Conservation (phyloP, 129 eudicot genomes). For the Ambrosia artemisiifolia region DNA sequence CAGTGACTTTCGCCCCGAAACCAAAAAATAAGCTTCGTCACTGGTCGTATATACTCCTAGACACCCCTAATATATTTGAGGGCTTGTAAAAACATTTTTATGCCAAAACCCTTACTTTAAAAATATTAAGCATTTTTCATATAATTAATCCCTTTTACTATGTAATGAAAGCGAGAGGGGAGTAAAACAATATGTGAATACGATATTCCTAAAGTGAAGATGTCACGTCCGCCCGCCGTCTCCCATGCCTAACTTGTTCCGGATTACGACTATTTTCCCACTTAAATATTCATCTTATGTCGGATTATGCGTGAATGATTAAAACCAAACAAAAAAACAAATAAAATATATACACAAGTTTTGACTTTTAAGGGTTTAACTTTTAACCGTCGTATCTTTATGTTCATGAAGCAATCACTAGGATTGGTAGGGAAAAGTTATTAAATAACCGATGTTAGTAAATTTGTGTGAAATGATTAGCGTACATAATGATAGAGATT, state of each 20-base stretch:
- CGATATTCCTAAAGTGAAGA: slow-evolving; percentile 15
- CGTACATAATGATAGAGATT: too few species aligned
- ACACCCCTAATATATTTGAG: too few species aligned
- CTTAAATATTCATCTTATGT: slow-evolving; percentile 25
- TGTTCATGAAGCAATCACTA: slow-evolving; percentile 1
- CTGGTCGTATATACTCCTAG: too few species aligned
- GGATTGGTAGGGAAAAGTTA: too few species aligned
- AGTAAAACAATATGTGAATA: not conserved
- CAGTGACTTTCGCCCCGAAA: too few species aligned
- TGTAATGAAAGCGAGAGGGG: slow-evolving; percentile 8
- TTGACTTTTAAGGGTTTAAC: slow-evolving; percentile 18
- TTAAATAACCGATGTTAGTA: too few species aligned
- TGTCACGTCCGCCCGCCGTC: slow-evolving; percentile 34
- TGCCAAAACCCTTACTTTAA: too few species aligned
- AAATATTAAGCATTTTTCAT: too few species aligned
- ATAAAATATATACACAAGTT: not conserved
- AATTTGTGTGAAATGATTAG: too few species aligned
- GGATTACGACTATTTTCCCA: slow-evolving; percentile 22
- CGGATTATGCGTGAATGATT: slow-evolving; percentile 37
- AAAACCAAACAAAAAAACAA: slow-evolving; percentile 7
- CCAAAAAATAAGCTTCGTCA: too few species aligned
- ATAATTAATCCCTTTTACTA: too few species aligned
- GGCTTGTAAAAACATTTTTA: too few species aligned
- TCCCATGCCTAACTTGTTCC: slow-evolving; percentile 29
- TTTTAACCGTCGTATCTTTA: not conserved